A percentile compares a stretch with the other conserved stretches of the same genome.
These are phyloP conservation scores for Monilinia laxa DNA, from an alignment of 2,329 filamentous ascomycete genomes.

Conservation along the genomic window DNA sequence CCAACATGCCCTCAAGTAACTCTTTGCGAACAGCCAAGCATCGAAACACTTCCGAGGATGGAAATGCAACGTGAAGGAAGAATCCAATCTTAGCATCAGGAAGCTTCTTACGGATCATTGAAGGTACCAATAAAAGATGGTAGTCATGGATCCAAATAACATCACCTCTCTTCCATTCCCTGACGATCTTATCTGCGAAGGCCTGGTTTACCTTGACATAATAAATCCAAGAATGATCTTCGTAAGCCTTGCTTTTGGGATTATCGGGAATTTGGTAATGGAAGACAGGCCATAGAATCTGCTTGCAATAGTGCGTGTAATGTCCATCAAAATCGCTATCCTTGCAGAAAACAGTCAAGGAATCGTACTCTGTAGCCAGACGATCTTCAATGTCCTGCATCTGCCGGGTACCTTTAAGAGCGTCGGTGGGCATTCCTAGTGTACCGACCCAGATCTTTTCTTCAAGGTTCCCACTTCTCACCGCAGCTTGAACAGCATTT, in stretches of 20 bases:
- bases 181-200: constrained; percentile 86
- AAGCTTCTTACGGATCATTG: constrained; percentile 84
- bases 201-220: constrained; percentile 91
- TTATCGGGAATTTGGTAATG: constrained; percentile 98
- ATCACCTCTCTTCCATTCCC: constrained; percentile 91
- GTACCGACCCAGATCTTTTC: constrained; percentile 92
- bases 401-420: constrained; percentile 68
- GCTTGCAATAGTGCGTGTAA: constrained; percentile 95
- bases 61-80: constrained; percentile 93
- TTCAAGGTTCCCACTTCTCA: constrained; percentile 64
- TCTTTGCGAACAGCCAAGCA: constrained; percentile 85
- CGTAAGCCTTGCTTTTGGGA: constrained; percentile 96
- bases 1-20: constrained; percentile 87
- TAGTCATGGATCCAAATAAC: constrained; percentile 96
- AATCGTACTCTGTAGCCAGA: constrained; percentile 77
- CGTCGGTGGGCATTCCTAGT: constrained; percentile 90
- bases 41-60: constrained; percentile 92
- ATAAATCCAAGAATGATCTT: constrained; percentile 94
- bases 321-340: constrained; percentile 94
- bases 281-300: constrained; percentile 95
- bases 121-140: constrained; percentile 83
- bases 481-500: constrained; percentile 80
- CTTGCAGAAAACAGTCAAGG: constrained; percentile 78
- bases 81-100: constrained; percentile 95
- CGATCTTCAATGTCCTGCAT: constrained; percentile 82